Percentiles rank a stretch among this genome's conserved stretches.
phyloP scores from a whole-genome alignment of 202 grass and related monocot genomes.

The Schoenoplectus triqueter region DNA sequence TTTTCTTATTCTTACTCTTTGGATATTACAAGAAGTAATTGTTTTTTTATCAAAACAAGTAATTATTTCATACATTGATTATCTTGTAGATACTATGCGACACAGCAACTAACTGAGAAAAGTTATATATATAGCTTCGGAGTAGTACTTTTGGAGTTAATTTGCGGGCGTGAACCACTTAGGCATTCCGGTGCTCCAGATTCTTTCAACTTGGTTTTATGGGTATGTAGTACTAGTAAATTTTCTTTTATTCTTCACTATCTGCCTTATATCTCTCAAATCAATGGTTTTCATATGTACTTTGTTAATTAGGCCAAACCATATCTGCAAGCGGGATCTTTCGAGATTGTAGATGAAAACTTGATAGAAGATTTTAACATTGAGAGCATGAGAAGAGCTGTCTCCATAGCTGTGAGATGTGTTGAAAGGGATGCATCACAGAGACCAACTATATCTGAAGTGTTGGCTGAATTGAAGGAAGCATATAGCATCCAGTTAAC shows the following conservation, averaged over 20 bases:
- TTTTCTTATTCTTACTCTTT: background rate
- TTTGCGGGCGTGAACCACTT: constrained; percentile 49
- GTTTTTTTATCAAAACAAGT: background rate
- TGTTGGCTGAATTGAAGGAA: constrained; percentile 48
- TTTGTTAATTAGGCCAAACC: constrained; percentile 42
- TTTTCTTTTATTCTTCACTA: background rate
- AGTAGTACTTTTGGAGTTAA: constrained; percentile 47
- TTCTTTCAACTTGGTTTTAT: constrained; percentile 53
- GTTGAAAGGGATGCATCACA: constrained; percentile 46
- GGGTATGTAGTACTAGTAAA: constrained; percentile 33
- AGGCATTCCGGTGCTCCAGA: constrained; percentile 48
- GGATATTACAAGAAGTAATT: constrained; percentile 2
- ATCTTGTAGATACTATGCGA: constrained; percentile 41
- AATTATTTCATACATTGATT: constrained; percentile 11
- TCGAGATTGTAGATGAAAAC: constrained; percentile 47
- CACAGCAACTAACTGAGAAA: constrained; percentile 50
- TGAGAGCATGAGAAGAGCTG: constrained; percentile 49
- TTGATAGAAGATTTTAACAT: constrained; percentile 37
- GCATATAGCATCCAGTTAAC: constrained; percentile 49
- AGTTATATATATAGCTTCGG: constrained; percentile 52
- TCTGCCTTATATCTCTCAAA: constrained; percentile 14
- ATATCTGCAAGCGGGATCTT: constrained; percentile 47
- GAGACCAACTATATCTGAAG: constrained; percentile 44
- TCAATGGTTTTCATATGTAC: constrained; percentile 5
- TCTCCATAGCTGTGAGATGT: constrained; percentile 37